These are phyloP conservation scores for Venturia pyrina DNA, from an alignment of 2,329 filamentous ascomycete genomes.

Conservation along the genomic window DNA sequence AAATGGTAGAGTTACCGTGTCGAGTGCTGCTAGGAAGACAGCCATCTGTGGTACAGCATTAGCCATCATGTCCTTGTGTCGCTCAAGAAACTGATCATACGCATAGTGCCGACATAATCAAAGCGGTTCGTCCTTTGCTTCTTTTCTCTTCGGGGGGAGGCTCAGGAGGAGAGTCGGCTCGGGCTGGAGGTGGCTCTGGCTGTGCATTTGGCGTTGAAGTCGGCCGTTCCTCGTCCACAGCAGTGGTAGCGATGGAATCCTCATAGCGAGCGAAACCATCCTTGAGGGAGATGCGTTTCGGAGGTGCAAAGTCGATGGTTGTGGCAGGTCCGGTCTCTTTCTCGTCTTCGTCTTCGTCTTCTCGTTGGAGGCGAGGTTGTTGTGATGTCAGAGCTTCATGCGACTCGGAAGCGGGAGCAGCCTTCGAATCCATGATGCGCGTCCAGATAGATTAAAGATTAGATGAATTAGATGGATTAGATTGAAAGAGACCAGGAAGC, in stretches of 20 bases:
- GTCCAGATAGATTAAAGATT: neutral
- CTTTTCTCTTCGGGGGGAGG: neutral
- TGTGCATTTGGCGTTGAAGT: neutral
- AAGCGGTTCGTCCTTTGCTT: conserved; percentile 9
- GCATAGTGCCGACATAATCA: conserved; percentile 12
- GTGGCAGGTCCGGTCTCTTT: neutral
- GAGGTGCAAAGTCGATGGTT: neutral
- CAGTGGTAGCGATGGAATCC: neutral
- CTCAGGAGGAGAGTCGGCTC: neutral
- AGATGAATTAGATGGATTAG: neutral
- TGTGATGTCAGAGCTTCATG: neutral
- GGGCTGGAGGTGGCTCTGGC: neutral
- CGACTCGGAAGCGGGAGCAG: neutral
- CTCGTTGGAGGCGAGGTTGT: neutral
- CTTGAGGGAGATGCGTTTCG: neutral
- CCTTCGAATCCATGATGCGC: neutral
- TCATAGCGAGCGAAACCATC: neutral
- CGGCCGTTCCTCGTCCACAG: neutral
- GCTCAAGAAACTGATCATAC: neutral
- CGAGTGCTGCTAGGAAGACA: conserved; percentile 14
- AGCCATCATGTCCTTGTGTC: neutral
- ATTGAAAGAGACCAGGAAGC: neutral
- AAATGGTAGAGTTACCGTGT: neutral
- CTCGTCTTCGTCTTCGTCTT: neutral
- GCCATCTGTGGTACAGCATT: conserved; percentile 13